Evolutionary conservation across 2,329 filamentous ascomycete species (phyloP).

Genomic region (Berkeleyomyces rouxiae): DNA sequence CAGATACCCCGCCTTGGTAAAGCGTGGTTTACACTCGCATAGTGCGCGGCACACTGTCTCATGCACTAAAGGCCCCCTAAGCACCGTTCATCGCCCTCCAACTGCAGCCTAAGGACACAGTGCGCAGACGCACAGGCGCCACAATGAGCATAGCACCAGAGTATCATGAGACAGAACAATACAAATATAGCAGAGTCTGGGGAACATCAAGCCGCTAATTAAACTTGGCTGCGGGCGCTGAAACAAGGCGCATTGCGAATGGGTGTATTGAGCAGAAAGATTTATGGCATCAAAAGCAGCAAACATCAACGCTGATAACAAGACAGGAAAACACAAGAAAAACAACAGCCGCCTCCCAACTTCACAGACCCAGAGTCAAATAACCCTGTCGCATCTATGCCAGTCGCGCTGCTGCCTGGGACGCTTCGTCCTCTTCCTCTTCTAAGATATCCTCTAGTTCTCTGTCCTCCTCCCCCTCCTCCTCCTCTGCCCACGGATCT

Average conservation of each 20-base stretch:
- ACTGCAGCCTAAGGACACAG: neutral
- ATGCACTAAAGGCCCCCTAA: neutral
- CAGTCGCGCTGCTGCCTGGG: neutral
- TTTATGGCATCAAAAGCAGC: neutral
- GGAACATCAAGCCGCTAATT: neutral
- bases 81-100: neutral
- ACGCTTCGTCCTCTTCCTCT: slow-evolving; percentile 6
- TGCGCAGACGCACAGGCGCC: neutral
- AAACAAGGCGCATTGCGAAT: neutral
- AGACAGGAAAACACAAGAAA: neutral
- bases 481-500: slow-evolving; percentile 15
- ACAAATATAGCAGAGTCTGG: neutral
- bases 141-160: too few relatives aligned
- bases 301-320: neutral
- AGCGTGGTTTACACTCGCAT: neutral
- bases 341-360: neutral
- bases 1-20: neutral
- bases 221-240: neutral
- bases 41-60: neutral
- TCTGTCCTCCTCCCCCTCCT: neutral
- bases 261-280: neutral
- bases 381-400: neutral
- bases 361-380: neutral
- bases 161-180: neutral
- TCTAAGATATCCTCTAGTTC: slow-evolving; percentile 1